Base-by-base conservation (phyloP, 1,284 basidiomycete species). In the Tilletia indica region DNA sequence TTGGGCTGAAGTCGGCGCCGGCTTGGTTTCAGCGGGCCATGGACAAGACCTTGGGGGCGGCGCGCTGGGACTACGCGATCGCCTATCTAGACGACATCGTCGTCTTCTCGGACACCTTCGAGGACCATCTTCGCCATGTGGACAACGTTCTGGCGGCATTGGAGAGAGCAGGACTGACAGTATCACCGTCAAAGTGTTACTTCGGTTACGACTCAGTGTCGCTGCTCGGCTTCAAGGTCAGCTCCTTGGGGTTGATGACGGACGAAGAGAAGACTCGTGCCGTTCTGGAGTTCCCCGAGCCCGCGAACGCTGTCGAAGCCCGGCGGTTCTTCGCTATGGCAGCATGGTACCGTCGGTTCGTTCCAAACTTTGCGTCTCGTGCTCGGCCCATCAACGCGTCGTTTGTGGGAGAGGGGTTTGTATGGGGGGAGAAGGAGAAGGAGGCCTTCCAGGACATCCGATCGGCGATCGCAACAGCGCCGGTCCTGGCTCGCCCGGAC, bases 61-160 rank as follows among this genome's bases (percentile, higher is more conserved):
- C 77, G 73, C 76, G 87, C 0, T 86, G 86, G 86, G 69, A 86
- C 0, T 86, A 86, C 72, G 74, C 82, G 49, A 87, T 86, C 0
- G 86, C 87, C 82, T 90, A 90, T 11, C 88, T 86, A 8, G 77
- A 83, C 73, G 84, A 87, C 70, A 86, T 87, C 21, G 82, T 87
- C 0, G 73, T 86, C 6, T 54, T 54, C 58, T 63, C 51, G 8
- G 16, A 19, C 19, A 54, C 51, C 11, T 54, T 54, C 51, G 51
- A 54, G n/a, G 51, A 54, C 19, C 51, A 54, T 25, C 8, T 54
- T 54, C 2, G 4, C 16, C 51, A 54, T 19, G 19, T 54, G 12
- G 51, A 54, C 51, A 25, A 8, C 51, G 16, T 54, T 54, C 16
- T 54, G 1, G 51, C 19, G 51, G 8, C 51, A 19, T 54, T 5